Evolutionary conservation across 2,329 filamentous ascomycete genomes (phyloP).

Genomic region (Westerdykella sp.): DNA sequence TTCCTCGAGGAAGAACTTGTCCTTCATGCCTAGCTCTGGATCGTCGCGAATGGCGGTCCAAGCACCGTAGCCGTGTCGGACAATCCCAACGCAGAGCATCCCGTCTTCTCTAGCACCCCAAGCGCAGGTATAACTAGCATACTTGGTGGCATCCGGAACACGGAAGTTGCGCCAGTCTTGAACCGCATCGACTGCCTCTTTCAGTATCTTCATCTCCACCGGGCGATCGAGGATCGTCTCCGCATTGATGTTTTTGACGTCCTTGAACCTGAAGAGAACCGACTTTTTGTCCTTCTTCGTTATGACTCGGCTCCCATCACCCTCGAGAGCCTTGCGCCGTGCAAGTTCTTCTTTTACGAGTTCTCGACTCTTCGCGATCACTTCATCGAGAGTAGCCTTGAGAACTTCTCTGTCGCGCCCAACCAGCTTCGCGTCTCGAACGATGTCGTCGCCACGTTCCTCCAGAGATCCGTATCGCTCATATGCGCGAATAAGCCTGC

Average conservation of each 20-base stretch:
- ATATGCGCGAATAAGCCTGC: conserved; percentile 84
- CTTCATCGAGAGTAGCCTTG: conserved; percentile 66
- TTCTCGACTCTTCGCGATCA: conserved; percentile 64
- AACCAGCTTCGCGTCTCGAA: conserved; percentile 76
- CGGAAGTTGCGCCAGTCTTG: conserved; percentile 75
- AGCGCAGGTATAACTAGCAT: conserved; percentile 80
- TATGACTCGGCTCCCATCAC: conserved; percentile 66
- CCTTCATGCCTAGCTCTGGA: conserved; percentile 70
- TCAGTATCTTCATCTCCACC: conserved; percentile 77
- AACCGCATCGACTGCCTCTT: conserved; percentile 59
- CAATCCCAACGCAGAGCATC: conserved; percentile 92
- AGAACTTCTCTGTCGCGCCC: conserved; percentile 80
- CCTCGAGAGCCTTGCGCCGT: conserved; percentile 59
- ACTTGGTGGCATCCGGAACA: conserved; percentile 84
- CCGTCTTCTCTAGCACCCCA: conserved; percentile 94
- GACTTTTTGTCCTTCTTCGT: conserved; percentile 99
- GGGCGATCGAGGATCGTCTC: conserved; percentile 92
- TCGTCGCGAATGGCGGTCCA: conserved; percentile 95
- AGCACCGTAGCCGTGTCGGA: conserved; percentile 88
- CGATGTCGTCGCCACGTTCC: conserved; percentile 78
- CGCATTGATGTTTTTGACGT: conserved; percentile 91
- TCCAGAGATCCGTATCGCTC: conserved; percentile 87
- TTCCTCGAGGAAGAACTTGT: conserved; percentile 95
- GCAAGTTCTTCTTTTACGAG: conserved; percentile 69
- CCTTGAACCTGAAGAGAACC: conserved; percentile 87